Evolutionary conservation across 371 early-diverging fungal species (phyloP).

Genomic region (Mortierella sp.): DNA sequence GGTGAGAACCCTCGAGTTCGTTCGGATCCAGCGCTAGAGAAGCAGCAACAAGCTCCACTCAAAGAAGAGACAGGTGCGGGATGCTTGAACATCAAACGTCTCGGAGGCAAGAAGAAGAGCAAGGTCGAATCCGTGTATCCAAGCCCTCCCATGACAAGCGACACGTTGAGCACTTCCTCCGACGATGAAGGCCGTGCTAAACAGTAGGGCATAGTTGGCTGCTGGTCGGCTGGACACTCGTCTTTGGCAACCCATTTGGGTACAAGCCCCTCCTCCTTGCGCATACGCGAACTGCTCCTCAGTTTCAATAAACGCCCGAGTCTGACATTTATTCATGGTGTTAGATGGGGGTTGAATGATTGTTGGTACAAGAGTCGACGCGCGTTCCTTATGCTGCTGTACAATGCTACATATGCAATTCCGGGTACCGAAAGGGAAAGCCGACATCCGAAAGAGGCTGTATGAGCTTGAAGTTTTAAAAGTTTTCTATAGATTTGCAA

Average conservation of each 20-base stretch:
- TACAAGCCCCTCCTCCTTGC: no score
- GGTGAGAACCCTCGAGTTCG: conserved; percentile 29
- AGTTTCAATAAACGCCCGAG: no score
- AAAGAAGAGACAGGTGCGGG: background rate
- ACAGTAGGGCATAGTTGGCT: no score
- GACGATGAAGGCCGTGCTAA: background rate
- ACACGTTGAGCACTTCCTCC: background rate
- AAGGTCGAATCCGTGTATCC: background rate
- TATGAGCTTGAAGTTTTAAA: conserved; percentile 4
- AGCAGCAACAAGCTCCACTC: no score
- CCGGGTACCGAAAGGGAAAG: conserved; percentile 8
- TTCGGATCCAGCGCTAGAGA: no score
- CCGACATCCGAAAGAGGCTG: background rate
- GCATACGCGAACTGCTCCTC: no score
- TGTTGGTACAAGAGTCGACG: background rate
- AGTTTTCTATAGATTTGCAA: conserved; percentile 22
- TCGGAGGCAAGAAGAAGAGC: background rate
- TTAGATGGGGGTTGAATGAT: no score
- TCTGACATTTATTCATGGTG: no score
- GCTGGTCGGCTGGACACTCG: no score
- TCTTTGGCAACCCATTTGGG: no score
- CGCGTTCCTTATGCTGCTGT: background rate
- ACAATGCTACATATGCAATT: background rate
- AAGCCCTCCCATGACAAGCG: background rate
- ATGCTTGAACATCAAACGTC: background rate